Base-by-base conservation (phyloP, 169 alveolate genomes). In the Perkinsus marinus region DNA sequence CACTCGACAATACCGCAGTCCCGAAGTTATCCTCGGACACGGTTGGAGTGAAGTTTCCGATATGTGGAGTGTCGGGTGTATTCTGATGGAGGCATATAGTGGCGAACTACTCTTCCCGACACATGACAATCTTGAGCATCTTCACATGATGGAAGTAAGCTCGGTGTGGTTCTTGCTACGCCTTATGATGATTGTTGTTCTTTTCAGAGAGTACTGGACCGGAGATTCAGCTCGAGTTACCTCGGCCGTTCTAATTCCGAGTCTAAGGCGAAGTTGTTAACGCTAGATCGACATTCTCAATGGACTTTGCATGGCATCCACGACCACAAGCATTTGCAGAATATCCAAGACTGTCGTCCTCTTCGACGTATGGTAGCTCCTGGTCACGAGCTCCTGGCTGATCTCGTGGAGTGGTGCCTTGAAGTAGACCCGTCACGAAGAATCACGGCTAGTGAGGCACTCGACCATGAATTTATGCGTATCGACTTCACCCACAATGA, bases 1-100 rank as follows among this genome's bases (percentile, higher is more conserved):
- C 93, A 98, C 99, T 7, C 94, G 99, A 69, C 98, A 98, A 91
- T 98, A 98, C 94, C 94, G 99, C 68, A 98, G 99, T 38, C 99
- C 99, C 0, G 99, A 98, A 94, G 99, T 98, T 22, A 98, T 98
- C 41, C 92, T 98, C 92, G 39, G 92, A 13, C 89, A 93, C 34
- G 95, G 96, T 68, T 97, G 99, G 98, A 95, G 95, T 93, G 95
- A 93, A 93, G 93, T 94, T 43, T 94, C 97, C 92, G 99, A 97
- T 93, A 95, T 97, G 90, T 97, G 99, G 99, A 95, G 98, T 17
- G 93, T 96, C 90, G 99, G 97, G 0, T 97, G 99, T 90, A 96
- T 97, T 39, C 92, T 97, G 89, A 93, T 94, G 90, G 99, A 97
- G 93, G 92, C 96, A 39, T 97, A 96, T 90, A 94, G 97, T 46